Evolutionary conservation across 2,329 filamentous ascomycete genomes (phyloP), one percentile per base, ranked within the genome.

Genomic region (Trichoderma pleuroti): DNA sequence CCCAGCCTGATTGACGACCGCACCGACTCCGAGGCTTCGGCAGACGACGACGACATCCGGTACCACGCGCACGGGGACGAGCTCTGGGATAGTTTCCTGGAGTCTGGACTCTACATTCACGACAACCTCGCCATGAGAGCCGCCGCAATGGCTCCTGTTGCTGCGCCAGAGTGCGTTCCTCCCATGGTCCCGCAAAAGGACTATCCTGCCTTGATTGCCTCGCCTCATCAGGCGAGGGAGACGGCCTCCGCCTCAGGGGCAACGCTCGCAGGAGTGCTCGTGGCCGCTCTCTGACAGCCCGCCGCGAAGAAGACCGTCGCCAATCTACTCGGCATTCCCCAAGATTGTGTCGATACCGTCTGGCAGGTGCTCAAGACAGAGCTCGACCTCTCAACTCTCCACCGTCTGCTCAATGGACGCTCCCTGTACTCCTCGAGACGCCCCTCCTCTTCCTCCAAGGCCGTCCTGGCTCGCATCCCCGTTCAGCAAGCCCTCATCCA

Each of bases 81-180:
- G 74, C 76, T 86, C 3, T 88, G 86, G 85, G 84, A 87, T 74
- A 84, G 79, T 67, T 88, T 86, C 75, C 86, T 84, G 85, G 74
- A 75, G 49, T 42, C 61, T 4, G 70, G 28, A 34, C 56, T 60
- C 18, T 32, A 54, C 4, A n/a, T 32, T 4, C 12, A n/a, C 8
- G 34, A 61, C 21, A 28, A 28, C 5, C 26, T 28, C 5, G 3
- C 3, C 26, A 28, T 28, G 72, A 18, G 70, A 14, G 49, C 62
- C 1, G 24, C 21, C 2, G 28, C 49, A 24, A 61, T 60, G 39
- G 18, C 67, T 7, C 18, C 34, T 11, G n/a, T 26, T 59, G n/a
- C 32, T 26, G 39, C 14, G 6, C 21, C 39, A 2, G 26, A 26
- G 14, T 49, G 28, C 8, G 12, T n/a, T 21, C 21, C 54, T 52